Conservation (phyloP, 1,284 basidiomycete genomes). For the Heterobasidion annosum region DNA sequence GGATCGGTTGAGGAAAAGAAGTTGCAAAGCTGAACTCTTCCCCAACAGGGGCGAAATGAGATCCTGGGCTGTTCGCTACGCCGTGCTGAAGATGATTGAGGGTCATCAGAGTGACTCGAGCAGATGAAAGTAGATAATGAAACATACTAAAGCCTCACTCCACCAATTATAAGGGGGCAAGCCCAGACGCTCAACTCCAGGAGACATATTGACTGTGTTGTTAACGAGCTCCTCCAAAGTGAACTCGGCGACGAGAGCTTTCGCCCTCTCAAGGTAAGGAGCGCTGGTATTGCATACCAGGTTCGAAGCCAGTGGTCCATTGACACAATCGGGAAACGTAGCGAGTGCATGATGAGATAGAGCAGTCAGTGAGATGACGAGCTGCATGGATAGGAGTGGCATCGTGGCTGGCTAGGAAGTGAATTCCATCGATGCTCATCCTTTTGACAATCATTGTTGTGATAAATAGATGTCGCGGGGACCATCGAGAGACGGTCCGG, state of each 20-base stretch:
- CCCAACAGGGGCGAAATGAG: slow-evolving; percentile 27
- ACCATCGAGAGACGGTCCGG: background rate
- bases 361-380: background rate
- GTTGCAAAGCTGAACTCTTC: slow-evolving; percentile 42
- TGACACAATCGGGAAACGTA: slow-evolving; percentile 37
- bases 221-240: slow-evolving; percentile 39
- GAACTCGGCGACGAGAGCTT: slow-evolving; percentile 35
- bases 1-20: slow-evolving; percentile 38
- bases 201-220: slow-evolving; percentile 38
- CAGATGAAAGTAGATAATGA: background rate
- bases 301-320: slow-evolving; percentile 33
- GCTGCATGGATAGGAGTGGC: background rate
- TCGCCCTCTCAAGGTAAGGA: slow-evolving; percentile 35
- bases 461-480: background rate
- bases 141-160: slow-evolving; percentile 39
- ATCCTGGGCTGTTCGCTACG: slow-evolving; percentile 33
- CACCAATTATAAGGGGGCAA: slow-evolving; percentile 46
- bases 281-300: slow-evolving; percentile 38
- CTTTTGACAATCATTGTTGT: too few relatives aligned
- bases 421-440: too few relatives aligned
- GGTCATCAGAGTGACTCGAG: too few relatives aligned
- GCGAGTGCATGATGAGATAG: background rate
- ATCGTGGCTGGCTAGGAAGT: background rate
- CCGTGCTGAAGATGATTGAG: slow-evolving; percentile 31
- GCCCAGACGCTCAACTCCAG: slow-evolving; percentile 41